Evolutionary conservation across 176 grass and related monocot genomes (phyloP).

Genomic region (Rhynchospora breviuscula): DNA sequence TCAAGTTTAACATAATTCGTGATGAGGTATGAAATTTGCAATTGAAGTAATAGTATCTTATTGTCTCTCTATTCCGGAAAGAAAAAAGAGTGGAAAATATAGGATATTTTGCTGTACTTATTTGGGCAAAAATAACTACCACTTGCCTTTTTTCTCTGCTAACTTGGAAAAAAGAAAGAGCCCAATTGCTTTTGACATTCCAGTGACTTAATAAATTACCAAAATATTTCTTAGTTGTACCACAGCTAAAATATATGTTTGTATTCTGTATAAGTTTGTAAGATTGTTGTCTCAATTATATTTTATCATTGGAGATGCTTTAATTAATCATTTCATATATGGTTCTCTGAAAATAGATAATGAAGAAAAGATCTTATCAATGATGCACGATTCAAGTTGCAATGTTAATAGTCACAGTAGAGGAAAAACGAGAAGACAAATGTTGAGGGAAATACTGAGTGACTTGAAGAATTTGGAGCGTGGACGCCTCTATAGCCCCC

Average conservation of each 20-base stretch:
- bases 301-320: not conserved
- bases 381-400: not conserved
- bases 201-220: not conserved
- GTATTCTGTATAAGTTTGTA: not conserved
- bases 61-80: no score
- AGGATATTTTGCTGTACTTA: no score
- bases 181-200: not conserved
- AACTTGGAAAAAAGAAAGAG: no score
- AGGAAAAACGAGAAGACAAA: not conserved
- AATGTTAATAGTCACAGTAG: not conserved
- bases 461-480: not conserved
- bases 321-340: not conserved
- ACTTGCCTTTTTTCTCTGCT: not conserved
- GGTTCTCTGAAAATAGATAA: not conserved
- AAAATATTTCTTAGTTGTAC: not conserved
- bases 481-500: not conserved
- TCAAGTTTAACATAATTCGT: no score
- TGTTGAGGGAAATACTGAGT: not conserved
- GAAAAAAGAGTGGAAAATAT: no score
- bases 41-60: no score
- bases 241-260: not conserved
- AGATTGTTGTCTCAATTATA: not conserved
- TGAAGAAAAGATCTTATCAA: not conserved
- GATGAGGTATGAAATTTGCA: no score
- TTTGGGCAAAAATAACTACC: not conserved